These are phyloP conservation scores for Asterionellopsis glacialis DNA, from an alignment of 108 stramenopile species.

Conservation along the genomic window DNA sequence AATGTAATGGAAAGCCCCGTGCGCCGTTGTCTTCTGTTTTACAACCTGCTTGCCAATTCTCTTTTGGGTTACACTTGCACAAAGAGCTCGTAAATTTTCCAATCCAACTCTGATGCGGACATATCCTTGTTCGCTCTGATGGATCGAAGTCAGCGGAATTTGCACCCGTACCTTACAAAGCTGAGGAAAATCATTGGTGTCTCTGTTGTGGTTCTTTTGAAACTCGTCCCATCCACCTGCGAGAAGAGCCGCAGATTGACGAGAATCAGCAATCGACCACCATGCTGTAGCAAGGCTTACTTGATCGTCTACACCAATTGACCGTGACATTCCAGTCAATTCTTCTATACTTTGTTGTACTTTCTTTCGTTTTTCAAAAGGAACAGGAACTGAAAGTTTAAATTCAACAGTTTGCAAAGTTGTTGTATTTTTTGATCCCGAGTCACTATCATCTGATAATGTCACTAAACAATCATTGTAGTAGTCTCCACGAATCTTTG, in stretches of 20 bases:
- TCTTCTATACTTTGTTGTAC: background rate
- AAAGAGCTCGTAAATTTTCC: conserved; percentile 1
- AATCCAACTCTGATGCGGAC: conserved; percentile 37
- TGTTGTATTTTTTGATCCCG: conserved; percentile 7
- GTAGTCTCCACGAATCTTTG: conserved; percentile 12
- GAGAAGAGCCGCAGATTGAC: conserved; percentile 29
- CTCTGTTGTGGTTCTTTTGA: conserved; percentile 1
- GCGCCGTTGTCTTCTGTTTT: background rate
- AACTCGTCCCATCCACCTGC: conserved; percentile 59
- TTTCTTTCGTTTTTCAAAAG: background rate
- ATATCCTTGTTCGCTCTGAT: conserved; percentile 38
- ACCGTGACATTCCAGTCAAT: background rate
- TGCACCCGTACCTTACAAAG: too few relatives aligned
- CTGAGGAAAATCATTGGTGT: too few relatives aligned
- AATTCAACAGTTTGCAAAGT: conserved; percentile 40
- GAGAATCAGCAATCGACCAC: conserved; percentile 39
- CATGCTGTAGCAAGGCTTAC: conserved; percentile 45
- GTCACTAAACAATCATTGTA: conserved; percentile 38
- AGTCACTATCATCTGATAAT: conserved; percentile 15
- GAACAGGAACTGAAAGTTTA: conserved; percentile 23
- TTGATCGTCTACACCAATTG: conserved; percentile 26
- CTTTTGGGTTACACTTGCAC: background rate
- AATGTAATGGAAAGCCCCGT: conserved; percentile 19
- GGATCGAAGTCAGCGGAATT: conserved; percentile 9
- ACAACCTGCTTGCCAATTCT: background rate